Evolutionary conservation across 495 filamentous ascomycete species (phyloP), one percentile per base, ranked within the genome.

Genomic region (Penicillium coffeae): DNA sequence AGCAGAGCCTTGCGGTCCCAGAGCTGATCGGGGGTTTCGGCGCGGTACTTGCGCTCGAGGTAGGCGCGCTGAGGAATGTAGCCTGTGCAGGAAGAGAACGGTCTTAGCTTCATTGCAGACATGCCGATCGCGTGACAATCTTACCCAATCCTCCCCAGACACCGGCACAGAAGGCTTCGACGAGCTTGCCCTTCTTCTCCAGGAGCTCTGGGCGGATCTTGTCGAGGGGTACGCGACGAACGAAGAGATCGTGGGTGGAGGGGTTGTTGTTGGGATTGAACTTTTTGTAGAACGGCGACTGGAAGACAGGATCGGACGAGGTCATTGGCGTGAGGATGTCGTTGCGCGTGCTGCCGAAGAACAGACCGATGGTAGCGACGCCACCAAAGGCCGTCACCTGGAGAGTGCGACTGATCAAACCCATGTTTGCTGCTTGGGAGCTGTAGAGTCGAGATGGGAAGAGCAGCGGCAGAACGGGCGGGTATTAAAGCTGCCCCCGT

Each of bases 141-240:
- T 51, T 60, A 84, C 83, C 82, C 66, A 78, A 72, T 42, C 83
- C 83, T 45, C 82, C 71, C 81, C 81, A 87, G 22, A 86, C 73
- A 27, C 82, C 83, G 6, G 75, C 77, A 57, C 82, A 85, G 51
- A 87, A 85, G 40, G 79, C 78, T 47, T 81, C 71, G 7, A 75
- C 75, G 34, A 87, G 68, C 45, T 74, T 79, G 48, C 75, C 74
- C 58, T 83, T 72, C 57, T 77, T 72, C 64, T 84, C 72, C 8
- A 86, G 65, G 46, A 90, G 68, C 47, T 81, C 70, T 2, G 86
- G 82, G 45, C 78, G 77, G 35, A 90, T 81, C 58, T 82, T 78
- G 27, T 59, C 61, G 21, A 90, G 65, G 0, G 82, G 80, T 10
- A 90, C 74, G 27, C 68, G 70, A 52, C 84, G 79, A 41, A 85